These are phyloP conservation scores for Fusarium phyllophilum DNA, from an alignment of 2,329 filamentous ascomycete species.

Conservation along the genomic window DNA sequence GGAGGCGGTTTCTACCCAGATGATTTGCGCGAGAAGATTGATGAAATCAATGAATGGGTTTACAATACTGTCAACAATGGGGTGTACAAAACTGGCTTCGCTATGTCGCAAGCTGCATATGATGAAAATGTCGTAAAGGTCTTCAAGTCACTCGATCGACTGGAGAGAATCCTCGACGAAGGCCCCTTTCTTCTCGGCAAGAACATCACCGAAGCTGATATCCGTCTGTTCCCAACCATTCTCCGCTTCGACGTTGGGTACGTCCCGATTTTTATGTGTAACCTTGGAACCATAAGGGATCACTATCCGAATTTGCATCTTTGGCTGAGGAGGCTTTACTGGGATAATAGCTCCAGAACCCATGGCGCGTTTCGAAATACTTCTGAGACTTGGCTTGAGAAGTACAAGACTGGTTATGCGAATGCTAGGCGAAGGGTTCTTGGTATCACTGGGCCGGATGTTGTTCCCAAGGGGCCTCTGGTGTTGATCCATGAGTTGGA, in stretches of 20 bases:
- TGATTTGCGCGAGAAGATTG: constrained; percentile 65
- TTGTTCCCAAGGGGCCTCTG: constrained; percentile 43
- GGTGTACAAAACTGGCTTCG: constrained; percentile 70
- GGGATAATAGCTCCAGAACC: constrained; percentile 60
- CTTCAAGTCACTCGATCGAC: constrained; percentile 71
- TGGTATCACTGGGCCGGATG: constrained; percentile 41
- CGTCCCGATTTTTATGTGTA: constrained; percentile 72
- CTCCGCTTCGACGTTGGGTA: constrained; percentile 76
- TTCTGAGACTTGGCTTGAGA: constrained; percentile 65
- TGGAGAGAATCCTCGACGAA: constrained; percentile 66
- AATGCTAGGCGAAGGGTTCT: constrained; percentile 39
- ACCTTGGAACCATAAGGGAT: constrained; percentile 69
- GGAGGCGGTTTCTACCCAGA: constrained; percentile 68
- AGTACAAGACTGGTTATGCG: constrained; percentile 47
- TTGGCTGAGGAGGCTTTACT: constrained; percentile 77
- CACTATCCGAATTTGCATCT: constrained; percentile 74
- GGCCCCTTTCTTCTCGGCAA: constrained; percentile 71
- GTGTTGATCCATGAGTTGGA: constrained; percentile 29
- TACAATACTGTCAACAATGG: constrained; percentile 65
- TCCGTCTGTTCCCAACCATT: constrained; percentile 74
- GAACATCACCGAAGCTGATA: constrained; percentile 74
- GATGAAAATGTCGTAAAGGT: constrained; percentile 68
- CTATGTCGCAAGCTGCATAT: constrained; percentile 72
- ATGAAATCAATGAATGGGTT: constrained; percentile 74
- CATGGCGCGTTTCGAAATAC: constrained; percentile 73